phyloP scores from a whole-genome alignment of 2,329 filamentous ascomycete genomes.

The Bipolaris bicolor region DNA sequence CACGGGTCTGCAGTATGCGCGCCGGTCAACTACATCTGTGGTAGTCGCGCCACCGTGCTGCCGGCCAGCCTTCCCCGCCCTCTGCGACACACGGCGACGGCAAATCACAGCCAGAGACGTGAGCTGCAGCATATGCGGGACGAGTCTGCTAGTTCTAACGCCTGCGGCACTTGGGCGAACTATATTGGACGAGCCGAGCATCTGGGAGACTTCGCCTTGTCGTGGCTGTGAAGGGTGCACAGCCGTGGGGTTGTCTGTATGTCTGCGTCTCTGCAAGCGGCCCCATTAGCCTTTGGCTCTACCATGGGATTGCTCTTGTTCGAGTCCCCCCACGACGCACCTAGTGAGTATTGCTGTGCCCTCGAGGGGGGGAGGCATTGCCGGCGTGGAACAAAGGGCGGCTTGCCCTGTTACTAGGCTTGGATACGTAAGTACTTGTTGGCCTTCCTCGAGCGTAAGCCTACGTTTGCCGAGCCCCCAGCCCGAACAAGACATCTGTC shows the following conservation, averaged over 20 bases:
- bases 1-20: conserved; percentile 15
- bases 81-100: conserved; percentile 3
- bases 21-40: conserved; percentile 24
- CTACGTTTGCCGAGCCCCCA: conserved; percentile 18
- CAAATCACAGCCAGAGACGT: conserved; percentile 21
- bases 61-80: conserved; percentile 15
- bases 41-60: conserved; percentile 13
- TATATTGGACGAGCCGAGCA: conserved; percentile 15
- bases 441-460: conserved; percentile 9
- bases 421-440: neutral
- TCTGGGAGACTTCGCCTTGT: conserved; percentile 26
- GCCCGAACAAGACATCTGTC: conserved; percentile 6
- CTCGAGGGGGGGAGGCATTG: neutral
- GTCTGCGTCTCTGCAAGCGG: neutral
- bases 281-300: neutral
- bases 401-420: neutral
- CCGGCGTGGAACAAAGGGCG: conserved; percentile 3
- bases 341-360: neutral
- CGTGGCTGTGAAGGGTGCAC: conserved; percentile 23
- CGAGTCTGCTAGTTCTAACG: conserved; percentile 14
- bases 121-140: conserved; percentile 14
- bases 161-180: conserved; percentile 18
- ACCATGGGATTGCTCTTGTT: neutral
- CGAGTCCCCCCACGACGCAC: neutral
- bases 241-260: conserved; percentile 3